These are phyloP conservation scores for Prorocentrum cordatum DNA, from an alignment of 169 alveolate genomes.

Conservation along the genomic window DNA sequence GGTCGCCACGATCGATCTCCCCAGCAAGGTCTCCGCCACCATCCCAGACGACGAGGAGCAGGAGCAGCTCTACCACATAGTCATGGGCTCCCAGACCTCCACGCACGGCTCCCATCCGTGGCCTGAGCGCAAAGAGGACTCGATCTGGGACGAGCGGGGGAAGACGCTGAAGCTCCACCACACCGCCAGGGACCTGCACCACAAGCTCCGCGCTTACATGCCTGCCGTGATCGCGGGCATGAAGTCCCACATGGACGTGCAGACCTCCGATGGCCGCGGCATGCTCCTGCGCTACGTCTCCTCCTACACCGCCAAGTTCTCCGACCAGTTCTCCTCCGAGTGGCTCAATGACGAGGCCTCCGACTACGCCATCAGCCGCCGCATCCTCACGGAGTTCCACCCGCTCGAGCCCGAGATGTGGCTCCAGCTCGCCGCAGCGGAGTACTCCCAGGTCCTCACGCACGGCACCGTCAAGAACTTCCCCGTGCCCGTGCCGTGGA, in stretches of 20 bases:
- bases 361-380: neutral
- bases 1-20: no score
- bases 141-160: no score
- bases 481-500: neutral
- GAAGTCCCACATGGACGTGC: neutral
- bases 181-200: no score
- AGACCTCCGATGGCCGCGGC: neutral
- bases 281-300: neutral
- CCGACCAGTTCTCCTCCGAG: neutral
- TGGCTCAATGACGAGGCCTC: neutral
- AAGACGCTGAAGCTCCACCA: no score
- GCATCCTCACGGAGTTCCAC: neutral
- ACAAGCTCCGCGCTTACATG: no score
- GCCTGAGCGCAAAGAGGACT: no score
- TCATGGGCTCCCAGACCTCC: no score
- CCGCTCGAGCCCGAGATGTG: neutral
- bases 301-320: neutral
- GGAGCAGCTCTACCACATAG: no score
- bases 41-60: no score
- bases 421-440: neutral
- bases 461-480: neutral
- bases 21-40: no score
- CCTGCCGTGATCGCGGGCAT: neutral
- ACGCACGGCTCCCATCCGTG: no score
- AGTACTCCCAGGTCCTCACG: neutral